Base-by-base conservation (phyloP, 345 rosid genomes). In the Salix suchowensis region DNA sequence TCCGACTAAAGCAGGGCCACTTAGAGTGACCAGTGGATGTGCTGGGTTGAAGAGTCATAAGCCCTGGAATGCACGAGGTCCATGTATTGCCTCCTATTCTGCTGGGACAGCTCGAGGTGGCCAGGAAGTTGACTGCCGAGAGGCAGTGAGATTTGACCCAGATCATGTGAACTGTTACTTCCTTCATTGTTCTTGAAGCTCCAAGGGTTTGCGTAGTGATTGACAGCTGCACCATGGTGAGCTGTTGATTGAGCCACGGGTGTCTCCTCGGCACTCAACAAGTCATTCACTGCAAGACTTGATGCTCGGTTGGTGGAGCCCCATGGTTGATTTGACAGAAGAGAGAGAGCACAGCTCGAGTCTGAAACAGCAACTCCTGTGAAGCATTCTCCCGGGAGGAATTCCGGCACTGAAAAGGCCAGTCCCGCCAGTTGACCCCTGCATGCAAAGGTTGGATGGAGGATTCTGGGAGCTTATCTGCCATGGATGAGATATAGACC, bases 291-390 rank as follows among this genome's bases (percentile, higher is more conserved):
- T 74, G 68, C 79, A 64, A 80, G 85, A 80, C 83, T 84, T 52
- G 82, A 68, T 70, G 84, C 65, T 76, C 72, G 88, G 74, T 82
- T 79, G 64, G 82, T 83, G 40, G 88, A 64, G 86, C 84, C 85
- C 88, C 89, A 86, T 77, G 87, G 89, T 86, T 91, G 92, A 83
- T 90, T 93, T 93, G 99, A 96, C 98, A 93, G 98, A 96, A 95
- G 98, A 95, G 98, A 95, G 98, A 93, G 98, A 93, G 98, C 98
- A 92, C 97, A 84, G 85, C 75, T 89, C 54, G 98, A 92, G 81
- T 93, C 89, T 28, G 85, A 74, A 24, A 82, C 28, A 52, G 72
- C 32, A 42, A 87, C 86, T 74, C 89, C 93, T 15, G 90, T 76
- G 86, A 87, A 88, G 88, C 94, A 87, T 88, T 89, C 89, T 82